These are phyloP conservation scores for Corinectria fuckeliana DNA, from an alignment of 2,329 filamentous ascomycete species.

Conservation along the genomic window DNA sequence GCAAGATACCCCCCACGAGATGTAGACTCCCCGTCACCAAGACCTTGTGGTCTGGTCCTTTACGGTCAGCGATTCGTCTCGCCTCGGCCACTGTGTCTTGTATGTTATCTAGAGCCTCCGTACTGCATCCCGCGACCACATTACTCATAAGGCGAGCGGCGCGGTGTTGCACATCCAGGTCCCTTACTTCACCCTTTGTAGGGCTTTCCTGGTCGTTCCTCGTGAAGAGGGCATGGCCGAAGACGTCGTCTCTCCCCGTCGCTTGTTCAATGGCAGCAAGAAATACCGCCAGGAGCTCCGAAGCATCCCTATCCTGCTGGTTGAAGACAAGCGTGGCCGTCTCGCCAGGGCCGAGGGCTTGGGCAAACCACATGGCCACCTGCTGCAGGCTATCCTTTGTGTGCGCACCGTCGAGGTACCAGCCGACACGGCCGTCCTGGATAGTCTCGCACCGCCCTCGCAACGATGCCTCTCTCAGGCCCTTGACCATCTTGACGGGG, in stretches of 20 bases:
- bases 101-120: slow-evolving; percentile 69
- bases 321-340: slow-evolving; percentile 79
- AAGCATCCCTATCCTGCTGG: slow-evolving; percentile 84
- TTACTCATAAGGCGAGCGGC: slow-evolving; percentile 67
- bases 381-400: slow-evolving; percentile 82
- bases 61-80: slow-evolving; percentile 47
- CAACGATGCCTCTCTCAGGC: slow-evolving; percentile 71
- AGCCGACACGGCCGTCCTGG: slow-evolving; percentile 59
- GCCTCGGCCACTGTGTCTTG: slow-evolving; percentile 71
- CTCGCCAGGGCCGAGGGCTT: slow-evolving; percentile 45
- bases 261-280: slow-evolving; percentile 58
- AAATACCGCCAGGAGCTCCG: slow-evolving; percentile 67
- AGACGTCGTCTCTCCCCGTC: slow-evolving; percentile 52
- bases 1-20: slow-evolving; percentile 79
- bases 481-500: slow-evolving; percentile 60
- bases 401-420: slow-evolving; percentile 89
- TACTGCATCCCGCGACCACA: slow-evolving; percentile 54
- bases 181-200: slow-evolving; percentile 47
- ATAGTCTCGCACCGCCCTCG: slow-evolving; percentile 80
- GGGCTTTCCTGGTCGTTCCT: slow-evolving; percentile 64
- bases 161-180: slow-evolving; percentile 68
- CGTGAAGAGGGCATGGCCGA: slow-evolving; percentile 80
- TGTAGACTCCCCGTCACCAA: slow-evolving; percentile 86
- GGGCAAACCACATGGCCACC: slow-evolving; percentile 78
- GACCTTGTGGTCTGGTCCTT: slow-evolving; percentile 58